Conservation (phyloP, 1,284 basidiomycete genomes). For the Coniferiporia weirii region DNA sequence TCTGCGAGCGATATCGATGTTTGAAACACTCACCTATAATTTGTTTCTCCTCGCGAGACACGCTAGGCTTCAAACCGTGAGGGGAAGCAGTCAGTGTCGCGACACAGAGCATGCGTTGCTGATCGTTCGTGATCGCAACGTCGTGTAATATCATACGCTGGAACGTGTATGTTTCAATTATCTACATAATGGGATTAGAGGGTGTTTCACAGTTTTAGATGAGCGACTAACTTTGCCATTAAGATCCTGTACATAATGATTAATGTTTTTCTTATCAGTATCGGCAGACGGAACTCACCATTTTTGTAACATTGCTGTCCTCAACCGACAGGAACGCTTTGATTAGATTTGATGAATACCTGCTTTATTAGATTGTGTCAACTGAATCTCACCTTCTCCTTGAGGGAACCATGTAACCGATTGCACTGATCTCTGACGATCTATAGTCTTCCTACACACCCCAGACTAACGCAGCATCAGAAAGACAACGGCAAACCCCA, state of each 20-base stretch:
- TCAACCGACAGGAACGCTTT: conserved; percentile 56
- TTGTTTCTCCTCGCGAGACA: conserved; percentile 70
- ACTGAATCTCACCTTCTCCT: conserved; percentile 45
- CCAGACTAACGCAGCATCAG: conserved; percentile 46
- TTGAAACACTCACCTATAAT: conserved; percentile 51
- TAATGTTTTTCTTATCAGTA: background rate
- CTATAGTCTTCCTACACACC: conserved; percentile 66
- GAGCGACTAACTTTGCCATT: conserved; percentile 37
- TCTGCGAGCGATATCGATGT: background rate
- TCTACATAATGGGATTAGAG: background rate
- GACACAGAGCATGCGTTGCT: conserved; percentile 60
- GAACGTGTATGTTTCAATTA: conserved; percentile 45
- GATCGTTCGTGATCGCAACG: conserved; percentile 68
- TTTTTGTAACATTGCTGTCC: conserved; percentile 43
- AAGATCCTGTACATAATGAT: conserved; percentile 37
- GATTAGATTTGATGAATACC: background rate
- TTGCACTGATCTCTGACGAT: conserved; percentile 55
- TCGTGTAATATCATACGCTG: conserved; percentile 66
- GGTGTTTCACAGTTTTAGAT: background rate
- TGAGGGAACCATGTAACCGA: conserved; percentile 69
- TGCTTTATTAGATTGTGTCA: background rate
- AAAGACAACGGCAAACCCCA: background rate
- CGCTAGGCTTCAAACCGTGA: conserved; percentile 64
- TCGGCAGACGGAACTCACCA: conserved; percentile 31
- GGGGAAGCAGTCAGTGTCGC: conserved; percentile 60